These are phyloP conservation scores for Rhizophora mangle DNA, from an alignment of 345 rosid species.

Conservation along the genomic window DNA sequence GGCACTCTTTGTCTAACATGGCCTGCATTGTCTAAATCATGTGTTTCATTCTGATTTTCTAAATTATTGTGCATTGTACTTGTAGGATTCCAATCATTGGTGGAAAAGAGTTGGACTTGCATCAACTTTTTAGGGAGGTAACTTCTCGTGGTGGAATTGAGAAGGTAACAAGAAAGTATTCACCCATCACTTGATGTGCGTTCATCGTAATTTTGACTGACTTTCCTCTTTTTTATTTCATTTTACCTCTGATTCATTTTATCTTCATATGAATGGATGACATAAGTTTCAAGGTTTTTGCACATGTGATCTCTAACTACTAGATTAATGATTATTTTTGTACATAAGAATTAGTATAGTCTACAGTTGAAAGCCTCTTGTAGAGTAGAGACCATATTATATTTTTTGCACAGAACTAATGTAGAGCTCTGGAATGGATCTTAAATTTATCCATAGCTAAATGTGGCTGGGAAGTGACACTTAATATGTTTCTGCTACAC, in stretches of 20 bases:
- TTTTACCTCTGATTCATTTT: not conserved
- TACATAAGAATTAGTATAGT: not conserved
- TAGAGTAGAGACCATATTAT: not conserved
- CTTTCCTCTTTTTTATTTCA: not conserved
- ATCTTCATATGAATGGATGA: not conserved
- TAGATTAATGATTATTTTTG: not conserved
- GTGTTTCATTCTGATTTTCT: not conserved
- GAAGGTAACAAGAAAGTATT: constrained; percentile 48
- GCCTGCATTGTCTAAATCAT: not conserved
- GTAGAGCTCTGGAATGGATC: not conserved
- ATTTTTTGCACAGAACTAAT: not conserved
- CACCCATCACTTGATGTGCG: not conserved
- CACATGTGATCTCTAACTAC: not conserved
- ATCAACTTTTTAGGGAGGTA: constrained; percentile 86
- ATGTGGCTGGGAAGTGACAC: not conserved
- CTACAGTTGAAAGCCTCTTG: not conserved
- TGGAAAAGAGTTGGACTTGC: constrained; percentile 85
- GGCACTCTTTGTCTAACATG: not conserved
- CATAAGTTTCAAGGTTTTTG: not conserved
- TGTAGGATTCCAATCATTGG: constrained; percentile 91
- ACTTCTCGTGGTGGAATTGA: constrained; percentile 92
- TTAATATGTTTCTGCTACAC: not conserved
- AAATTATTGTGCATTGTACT: not conserved
- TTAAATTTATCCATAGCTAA: not conserved
- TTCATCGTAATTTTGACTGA: not conserved